Conservation (phyloP, 2,329 filamentous ascomycete species). For the Fusarium compactum region DNA sequence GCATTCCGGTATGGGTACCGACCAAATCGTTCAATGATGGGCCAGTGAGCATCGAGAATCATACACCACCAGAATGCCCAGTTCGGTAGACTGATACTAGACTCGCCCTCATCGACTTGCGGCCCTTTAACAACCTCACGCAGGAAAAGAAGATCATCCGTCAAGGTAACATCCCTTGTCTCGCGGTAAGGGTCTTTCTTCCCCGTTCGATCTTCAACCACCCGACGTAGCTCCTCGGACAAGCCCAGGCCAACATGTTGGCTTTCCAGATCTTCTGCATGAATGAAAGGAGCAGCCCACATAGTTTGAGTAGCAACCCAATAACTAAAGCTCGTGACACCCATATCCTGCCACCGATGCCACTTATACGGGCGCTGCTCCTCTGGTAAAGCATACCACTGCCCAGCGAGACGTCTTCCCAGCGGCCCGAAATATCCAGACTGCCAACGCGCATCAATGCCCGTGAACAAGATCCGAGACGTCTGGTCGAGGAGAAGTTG, state of each 20-base stretch:
- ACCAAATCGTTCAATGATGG: slow-evolving; percentile 8
- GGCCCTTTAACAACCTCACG: slow-evolving; percentile 1
- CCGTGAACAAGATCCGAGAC: neutral
- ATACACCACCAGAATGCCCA: slow-evolving; percentile 27
- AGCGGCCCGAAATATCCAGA: slow-evolving; percentile 1
- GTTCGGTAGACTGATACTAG: neutral
- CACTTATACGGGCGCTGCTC: neutral
- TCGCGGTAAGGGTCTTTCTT: neutral
- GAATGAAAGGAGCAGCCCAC: slow-evolving; percentile 17
- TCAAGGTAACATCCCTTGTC: neutral
- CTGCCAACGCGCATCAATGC: slow-evolving; percentile 6
- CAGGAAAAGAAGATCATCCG: slow-evolving; percentile 4
- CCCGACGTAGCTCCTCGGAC: neutral
- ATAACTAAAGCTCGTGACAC: neutral
- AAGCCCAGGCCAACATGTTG: neutral
- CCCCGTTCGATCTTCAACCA: neutral
- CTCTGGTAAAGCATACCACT: neutral
- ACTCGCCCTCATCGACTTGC: accelerated
- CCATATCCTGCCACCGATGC: neutral
- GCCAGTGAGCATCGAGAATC: slow-evolving; percentile 24
- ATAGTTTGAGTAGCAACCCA: slow-evolving; percentile 9
- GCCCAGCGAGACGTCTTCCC: neutral
- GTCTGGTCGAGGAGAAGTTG: slow-evolving; percentile 4
- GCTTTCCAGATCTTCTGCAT: slow-evolving; percentile 12
- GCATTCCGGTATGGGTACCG: slow-evolving; percentile 16